Base-by-base conservation (phyloP, 1,284 basidiomycete genomes). In the Pascua guehoae region DNA sequence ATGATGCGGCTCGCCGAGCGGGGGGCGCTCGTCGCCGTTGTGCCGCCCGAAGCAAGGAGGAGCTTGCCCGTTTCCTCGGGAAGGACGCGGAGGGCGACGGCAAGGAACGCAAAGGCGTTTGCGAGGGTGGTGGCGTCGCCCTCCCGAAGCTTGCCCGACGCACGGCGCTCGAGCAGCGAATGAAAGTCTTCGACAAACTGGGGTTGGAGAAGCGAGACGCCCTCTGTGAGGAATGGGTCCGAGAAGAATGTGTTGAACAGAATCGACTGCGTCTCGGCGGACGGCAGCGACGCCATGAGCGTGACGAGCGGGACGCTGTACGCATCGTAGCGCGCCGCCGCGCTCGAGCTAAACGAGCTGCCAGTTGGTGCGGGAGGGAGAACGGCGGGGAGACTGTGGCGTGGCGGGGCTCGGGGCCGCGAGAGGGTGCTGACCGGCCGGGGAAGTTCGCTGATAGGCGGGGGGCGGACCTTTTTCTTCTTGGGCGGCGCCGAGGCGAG, bases 81-180 rank as follows among this genome's bases (percentile, higher is more conserved):
- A 10, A 75, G 56, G 38, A 73, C 67, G 12, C 73, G 67, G 17
- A 73, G 52, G 1, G 68, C 61, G 1, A 62, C 64, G 8, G 69
- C 71, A 10, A 75, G 62, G 50, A 72, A 67, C 5, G 67, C 67
- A 57, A 72, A 75, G 1, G 68, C 64, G 44, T 68, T 63, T 4
- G 73, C 72, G 5, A 75, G 57, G 0, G 70, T 75, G 2, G 72
- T 74, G 1, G 73, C 73, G 53, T 74, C 73, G n/a, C 71, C 71
- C 42, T 61, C 61, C 41, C 64, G 62, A 12, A 67, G 58, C 39
- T 66, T 59, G 17, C 44, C 52, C 5, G 55, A 56, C 5, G 50
- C 42, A 12, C 61, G 60, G 16, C 71, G 66, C 41, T 71, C 67
- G 5, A 68, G 39, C 24, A 74, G 45, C n/a, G 64, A 58, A 36